Evolutionary conservation across 129 eudicot genomes (phyloP).

Genomic region (Solidago caesia): DNA sequence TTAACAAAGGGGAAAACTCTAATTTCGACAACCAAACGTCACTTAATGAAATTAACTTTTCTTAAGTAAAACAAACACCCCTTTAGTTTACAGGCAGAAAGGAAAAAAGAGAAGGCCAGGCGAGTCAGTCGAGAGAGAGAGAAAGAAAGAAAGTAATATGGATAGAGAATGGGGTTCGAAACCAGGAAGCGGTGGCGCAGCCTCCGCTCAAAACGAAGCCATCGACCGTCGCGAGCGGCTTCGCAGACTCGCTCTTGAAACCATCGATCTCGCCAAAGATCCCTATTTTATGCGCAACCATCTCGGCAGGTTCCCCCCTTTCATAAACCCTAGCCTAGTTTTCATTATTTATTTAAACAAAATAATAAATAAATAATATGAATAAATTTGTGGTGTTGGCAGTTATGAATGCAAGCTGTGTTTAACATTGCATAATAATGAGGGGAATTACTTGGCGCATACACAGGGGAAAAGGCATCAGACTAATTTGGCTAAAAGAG

Average conservation of each 20-base stretch:
- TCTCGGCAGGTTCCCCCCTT: constrained; percentile 61
- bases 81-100: too few species aligned
- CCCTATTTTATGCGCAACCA: constrained; percentile 99
- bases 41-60: too few species aligned
- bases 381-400: not conserved
- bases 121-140: too few species aligned
- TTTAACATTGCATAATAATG: constrained; percentile 86
- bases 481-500: constrained; percentile 93
- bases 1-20: too few species aligned
- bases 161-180: constrained; percentile 99
- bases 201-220: constrained; percentile 96
- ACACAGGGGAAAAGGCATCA: constrained; percentile 98
- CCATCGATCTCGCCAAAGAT: constrained; percentile 96
- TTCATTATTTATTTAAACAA: not conserved
- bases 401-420: constrained; percentile 94
- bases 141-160: constrained; percentile 32
- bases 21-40: too few species aligned
- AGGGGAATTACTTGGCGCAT: constrained; percentile 96
- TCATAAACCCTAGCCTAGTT: constrained; percentile 21
- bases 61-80: too few species aligned
- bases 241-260: constrained; percentile 86
- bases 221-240: constrained; percentile 97
- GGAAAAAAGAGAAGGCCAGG: too few species aligned
- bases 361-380: not conserved
- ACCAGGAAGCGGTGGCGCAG: constrained; percentile 99